Conservation (phyloP, 2,329 filamentous ascomycete genomes). For the Septoria petroselini region DNA sequence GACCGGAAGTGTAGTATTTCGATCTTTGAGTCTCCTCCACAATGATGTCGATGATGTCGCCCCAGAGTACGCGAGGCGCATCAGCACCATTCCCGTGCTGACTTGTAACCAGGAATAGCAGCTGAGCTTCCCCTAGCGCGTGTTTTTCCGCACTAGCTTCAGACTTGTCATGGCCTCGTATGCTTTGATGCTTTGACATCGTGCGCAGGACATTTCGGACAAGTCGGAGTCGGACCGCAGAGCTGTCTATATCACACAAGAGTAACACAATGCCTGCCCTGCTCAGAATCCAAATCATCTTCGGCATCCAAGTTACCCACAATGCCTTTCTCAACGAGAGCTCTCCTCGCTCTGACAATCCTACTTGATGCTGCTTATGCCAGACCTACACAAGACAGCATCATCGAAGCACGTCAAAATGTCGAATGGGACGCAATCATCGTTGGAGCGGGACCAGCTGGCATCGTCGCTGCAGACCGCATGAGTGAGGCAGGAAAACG, state of each 20-base stretch:
- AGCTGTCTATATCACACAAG: background rate
- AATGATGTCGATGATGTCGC: conserved; percentile 4
- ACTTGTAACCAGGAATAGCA: background rate
- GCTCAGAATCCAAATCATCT: background rate
- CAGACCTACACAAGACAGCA: conserved; percentile 1
- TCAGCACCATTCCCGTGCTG: background rate
- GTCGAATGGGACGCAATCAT: conserved; percentile 40
- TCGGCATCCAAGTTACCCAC: background rate
- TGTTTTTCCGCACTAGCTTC: background rate
- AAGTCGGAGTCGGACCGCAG: background rate
- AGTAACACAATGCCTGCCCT: background rate
- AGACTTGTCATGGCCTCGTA: background rate
- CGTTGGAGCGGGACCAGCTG: conserved; percentile 51
- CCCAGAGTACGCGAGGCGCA: background rate
- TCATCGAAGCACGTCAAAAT: conserved; percentile 7
- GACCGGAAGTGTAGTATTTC: background rate
- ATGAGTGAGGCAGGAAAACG: conserved; percentile 53
- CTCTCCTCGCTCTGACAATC: conserved; percentile 6
- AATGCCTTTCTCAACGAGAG: conserved; percentile 8
- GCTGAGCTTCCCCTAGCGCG: background rate
- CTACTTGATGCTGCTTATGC: background rate
- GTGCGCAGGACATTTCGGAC: background rate
- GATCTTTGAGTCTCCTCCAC: background rate
- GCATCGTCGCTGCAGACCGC: conserved; percentile 52
- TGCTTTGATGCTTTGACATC: background rate